Conservation (phyloP, 768 basidiomycete species). For the Cystofilobasidium macerans region DNA sequence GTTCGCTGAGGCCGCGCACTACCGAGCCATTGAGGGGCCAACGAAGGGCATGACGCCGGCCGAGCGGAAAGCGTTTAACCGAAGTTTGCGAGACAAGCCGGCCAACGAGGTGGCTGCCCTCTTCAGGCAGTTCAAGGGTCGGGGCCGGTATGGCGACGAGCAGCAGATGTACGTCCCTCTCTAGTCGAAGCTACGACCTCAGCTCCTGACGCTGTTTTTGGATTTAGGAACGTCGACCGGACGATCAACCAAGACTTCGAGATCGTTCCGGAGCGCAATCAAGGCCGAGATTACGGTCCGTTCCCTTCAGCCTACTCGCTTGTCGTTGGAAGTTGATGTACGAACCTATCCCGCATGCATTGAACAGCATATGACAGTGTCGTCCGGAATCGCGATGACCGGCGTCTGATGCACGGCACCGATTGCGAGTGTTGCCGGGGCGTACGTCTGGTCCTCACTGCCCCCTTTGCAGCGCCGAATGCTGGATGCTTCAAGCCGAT, state of each 20-base stretch:
- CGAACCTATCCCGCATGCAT: not conserved
- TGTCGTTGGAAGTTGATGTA: not conserved
- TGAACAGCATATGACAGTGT: constrained; percentile 53
- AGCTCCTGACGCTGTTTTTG: constrained; percentile 8
- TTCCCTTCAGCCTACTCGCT: not conserved
- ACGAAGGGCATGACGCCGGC: constrained; percentile 27
- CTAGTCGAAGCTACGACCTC: not conserved
- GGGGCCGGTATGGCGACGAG: constrained; percentile 31
- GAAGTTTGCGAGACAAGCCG: constrained; percentile 28
- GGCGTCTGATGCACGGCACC: constrained; percentile 57
- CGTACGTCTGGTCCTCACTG: too few relatives aligned
- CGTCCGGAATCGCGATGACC: constrained; percentile 54
- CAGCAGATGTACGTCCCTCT: constrained; percentile 29
- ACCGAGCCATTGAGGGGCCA: not conserved
- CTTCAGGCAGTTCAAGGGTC: constrained; percentile 33
- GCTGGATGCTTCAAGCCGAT: not conserved
- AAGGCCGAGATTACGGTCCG: constrained; percentile 50
- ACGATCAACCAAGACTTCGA: constrained; percentile 57
- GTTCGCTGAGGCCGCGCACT: not conserved
- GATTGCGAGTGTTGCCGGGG: constrained; percentile 76
- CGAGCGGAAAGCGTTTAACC: constrained; percentile 29
- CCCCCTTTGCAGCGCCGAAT: too few relatives aligned
- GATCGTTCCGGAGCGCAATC: constrained; percentile 56
- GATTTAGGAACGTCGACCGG: constrained; percentile 33
- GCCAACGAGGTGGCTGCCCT: constrained; percentile 29